Percentiles rank a stretch among this genome's conserved stretches.
Evolutionary conservation across 2,329 filamentous ascomycete species (phyloP).

Genomic region (Colletotrichum falcatum): DNA sequence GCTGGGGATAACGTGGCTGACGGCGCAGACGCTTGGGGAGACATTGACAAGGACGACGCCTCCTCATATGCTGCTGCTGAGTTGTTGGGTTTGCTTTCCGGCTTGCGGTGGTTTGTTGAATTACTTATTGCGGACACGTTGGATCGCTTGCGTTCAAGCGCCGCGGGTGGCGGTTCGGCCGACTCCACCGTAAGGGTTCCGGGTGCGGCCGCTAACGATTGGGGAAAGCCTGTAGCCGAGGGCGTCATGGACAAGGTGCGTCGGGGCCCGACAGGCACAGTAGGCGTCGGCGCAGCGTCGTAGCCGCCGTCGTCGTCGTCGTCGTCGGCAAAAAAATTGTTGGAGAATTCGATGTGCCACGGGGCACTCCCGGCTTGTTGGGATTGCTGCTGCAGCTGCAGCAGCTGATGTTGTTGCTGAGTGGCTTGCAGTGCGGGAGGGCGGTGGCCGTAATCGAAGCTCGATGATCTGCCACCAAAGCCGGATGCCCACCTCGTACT

Average conservation of each 20-base stretch:
- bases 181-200: slow-evolving; percentile 22
- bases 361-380: slow-evolving; percentile 43
- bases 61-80: slow-evolving; percentile 11
- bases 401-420: slow-evolving; percentile 6
- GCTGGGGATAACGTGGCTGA: slow-evolving; percentile 45
- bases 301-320: slow-evolving; percentile 75
- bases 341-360: slow-evolving; percentile 64
- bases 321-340: slow-evolving; percentile 55
- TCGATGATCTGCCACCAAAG: slow-evolving; percentile 72
- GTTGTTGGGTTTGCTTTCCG: slow-evolving; percentile 18
- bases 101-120: slow-evolving; percentile 25
- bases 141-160: slow-evolving; percentile 33
- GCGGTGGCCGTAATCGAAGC: slow-evolving; percentile 76
- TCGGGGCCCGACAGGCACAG: slow-evolving; percentile 83
- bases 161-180: slow-evolving; percentile 21
- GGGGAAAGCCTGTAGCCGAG: slow-evolving; percentile 40
- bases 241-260: slow-evolving; percentile 45
- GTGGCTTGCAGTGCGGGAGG: slow-evolving; percentile 46
- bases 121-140: slow-evolving; percentile 33
- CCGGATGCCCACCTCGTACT: slow-evolving; percentile 70
- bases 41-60: slow-evolving; percentile 2
- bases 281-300: slow-evolving; percentile 89
- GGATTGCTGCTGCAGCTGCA: neutral
- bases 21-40: slow-evolving; percentile 46
- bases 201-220: slow-evolving; percentile 15